phyloP scores from a whole-genome alignment of 1,284 basidiomycete genomes.

The Marasmius sp. region DNA sequence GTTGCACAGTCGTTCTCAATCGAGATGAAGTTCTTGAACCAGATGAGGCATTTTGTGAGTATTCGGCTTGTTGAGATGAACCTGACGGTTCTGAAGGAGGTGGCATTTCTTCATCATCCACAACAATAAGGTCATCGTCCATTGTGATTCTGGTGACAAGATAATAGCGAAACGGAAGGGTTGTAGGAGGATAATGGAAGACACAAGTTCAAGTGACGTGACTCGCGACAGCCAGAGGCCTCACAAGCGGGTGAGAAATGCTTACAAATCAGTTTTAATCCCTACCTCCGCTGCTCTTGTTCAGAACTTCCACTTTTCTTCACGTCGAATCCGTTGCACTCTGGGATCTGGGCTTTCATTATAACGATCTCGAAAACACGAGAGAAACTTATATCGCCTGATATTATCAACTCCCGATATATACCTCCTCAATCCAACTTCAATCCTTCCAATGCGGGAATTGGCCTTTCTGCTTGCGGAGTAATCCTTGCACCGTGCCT shows the following conservation, averaged over 20 bases:
- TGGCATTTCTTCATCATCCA: slow-evolving; percentile 9
- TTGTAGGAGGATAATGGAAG: no score
- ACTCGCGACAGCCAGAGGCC: background rate
- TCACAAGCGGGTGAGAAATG: no score
- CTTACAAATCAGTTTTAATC: no score
- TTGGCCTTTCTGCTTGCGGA: slow-evolving; percentile 53
- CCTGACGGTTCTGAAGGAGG: background rate
- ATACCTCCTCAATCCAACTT: no score
- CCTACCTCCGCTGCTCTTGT: no score
- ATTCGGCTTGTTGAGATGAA: background rate
- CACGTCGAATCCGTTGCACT: no score
- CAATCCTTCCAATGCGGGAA: slow-evolving; percentile 24
- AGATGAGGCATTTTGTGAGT: background rate
- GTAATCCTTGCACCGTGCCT: slow-evolving; percentile 54
- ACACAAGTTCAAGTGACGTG: background rate
- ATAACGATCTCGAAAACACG: no score
- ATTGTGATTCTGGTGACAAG: background rate
- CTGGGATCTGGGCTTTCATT: no score
- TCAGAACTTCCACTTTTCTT: no score
- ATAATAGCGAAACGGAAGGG: no score
- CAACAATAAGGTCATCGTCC: slow-evolving; percentile 11
- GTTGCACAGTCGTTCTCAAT: slow-evolving; percentile 31
- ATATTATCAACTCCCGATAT: no score
- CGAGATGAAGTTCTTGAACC: slow-evolving; percentile 31
- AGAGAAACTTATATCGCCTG: no score